These are phyloP conservation scores for Plasmodium coatneyi DNA, from an alignment of 169 alveolate species.

Conservation along the genomic window DNA sequence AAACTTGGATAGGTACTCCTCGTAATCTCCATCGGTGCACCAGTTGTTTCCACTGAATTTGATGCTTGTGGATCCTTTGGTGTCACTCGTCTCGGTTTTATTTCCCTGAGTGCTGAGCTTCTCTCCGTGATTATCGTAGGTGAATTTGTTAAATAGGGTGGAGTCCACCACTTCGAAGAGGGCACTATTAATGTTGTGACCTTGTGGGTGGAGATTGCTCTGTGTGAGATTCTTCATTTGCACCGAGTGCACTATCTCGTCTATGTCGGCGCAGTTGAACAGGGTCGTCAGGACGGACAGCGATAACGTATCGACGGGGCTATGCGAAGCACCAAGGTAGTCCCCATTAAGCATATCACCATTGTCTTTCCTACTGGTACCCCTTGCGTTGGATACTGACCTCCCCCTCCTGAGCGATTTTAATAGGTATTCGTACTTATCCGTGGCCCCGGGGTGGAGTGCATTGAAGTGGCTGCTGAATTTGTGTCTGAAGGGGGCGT, in stretches of 20 bases:
- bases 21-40: slow-evolving; percentile 8
- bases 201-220: neutral
- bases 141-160: slow-evolving; percentile 21
- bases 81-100: neutral
- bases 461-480: neutral
- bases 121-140: slow-evolving; percentile 31
- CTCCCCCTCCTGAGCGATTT: neutral
- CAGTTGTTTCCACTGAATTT: neutral
- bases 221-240: neutral
- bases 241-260: slow-evolving; percentile 9
- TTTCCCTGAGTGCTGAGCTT: slow-evolving; percentile 3
- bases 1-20: slow-evolving; percentile 8
- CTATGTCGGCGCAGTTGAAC: slow-evolving; percentile 73
- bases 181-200: neutral
- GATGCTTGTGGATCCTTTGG: neutral
- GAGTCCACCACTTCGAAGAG: neutral
- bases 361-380: neutral
- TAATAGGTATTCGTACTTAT: neutral
- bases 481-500: neutral
- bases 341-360: neutral
- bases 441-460: neutral
- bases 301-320: slow-evolving; percentile 10
- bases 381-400: neutral
- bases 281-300: slow-evolving; percentile 9
- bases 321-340: too few relatives aligned